phyloP scores from a whole-genome alignment of 805 yeast species.

The Yarrowia phangngaensis region DNA sequence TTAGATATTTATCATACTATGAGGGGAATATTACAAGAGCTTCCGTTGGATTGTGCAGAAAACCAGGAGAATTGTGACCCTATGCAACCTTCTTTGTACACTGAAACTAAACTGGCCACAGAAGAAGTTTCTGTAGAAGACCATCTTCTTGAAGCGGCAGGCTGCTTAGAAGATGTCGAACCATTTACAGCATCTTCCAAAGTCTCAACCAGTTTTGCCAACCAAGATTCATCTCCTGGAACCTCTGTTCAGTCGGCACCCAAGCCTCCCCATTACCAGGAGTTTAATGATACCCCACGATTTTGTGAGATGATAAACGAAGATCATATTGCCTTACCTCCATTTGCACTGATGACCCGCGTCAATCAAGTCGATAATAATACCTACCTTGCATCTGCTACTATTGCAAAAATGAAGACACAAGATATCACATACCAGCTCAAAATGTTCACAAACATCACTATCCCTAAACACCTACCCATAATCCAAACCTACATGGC shows the following conservation, averaged over 20 bases:
- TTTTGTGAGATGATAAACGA: not conserved
- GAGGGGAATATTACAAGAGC: slow-evolving; percentile 19
- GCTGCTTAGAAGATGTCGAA: slow-evolving; percentile 3
- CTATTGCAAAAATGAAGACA: not conserved
- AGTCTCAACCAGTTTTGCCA: slow-evolving; percentile 1
- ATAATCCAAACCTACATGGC: slow-evolving; percentile 11
- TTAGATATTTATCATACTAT: not conserved
- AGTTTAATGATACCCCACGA: not conserved
- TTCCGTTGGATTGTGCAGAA: not conserved
- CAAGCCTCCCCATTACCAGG: too few species aligned
- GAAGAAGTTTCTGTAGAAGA: slow-evolving; percentile 6
- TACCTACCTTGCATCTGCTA: too few species aligned
- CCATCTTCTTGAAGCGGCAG: too few species aligned
- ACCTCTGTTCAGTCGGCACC: slow-evolving; percentile 21
- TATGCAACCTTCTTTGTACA: not conserved
- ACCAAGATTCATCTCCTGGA: slow-evolving; percentile 1
- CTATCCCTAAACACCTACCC: slow-evolving; percentile 8
- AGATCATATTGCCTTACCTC: slow-evolving; percentile 5
- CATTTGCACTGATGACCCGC: slow-evolving; percentile 7
- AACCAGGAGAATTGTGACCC: slow-evolving; percentile 18
- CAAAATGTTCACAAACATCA: slow-evolving; percentile 10
- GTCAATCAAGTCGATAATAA: slow-evolving; percentile 8
- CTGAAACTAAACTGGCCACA: not conserved
- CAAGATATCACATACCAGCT: slow-evolving; percentile 14
- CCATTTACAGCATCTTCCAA: slow-evolving; percentile 16